Conservation (phyloP, 257 asterid species). For the Penstemon barbatus region DNA sequence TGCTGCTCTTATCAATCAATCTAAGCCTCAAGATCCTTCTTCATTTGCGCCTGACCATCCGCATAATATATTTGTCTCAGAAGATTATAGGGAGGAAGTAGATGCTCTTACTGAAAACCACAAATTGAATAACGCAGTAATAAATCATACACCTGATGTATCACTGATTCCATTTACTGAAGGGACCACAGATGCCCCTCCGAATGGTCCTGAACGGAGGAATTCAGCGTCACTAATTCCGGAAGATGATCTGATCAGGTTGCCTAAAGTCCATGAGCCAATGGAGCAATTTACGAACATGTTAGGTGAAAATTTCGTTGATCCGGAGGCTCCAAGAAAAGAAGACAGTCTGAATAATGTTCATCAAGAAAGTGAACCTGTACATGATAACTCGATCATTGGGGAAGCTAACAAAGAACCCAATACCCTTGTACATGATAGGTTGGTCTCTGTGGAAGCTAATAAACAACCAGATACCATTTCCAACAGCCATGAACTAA, state of each 20-base stretch:
- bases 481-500: conserved; percentile 36
- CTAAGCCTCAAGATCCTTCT: conserved; percentile 65
- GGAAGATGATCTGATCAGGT: conserved; percentile 25
- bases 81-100: conserved; percentile 37
- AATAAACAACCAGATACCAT: conserved; percentile 54
- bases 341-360: conserved; percentile 19
- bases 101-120: conserved; percentile 37
- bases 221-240: conserved; percentile 32
- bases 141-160: conserved; percentile 36
- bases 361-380: conserved; percentile 33
- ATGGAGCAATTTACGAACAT: conserved; percentile 32
- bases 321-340: conserved; percentile 38
- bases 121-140: conserved; percentile 20
- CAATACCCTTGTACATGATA: conserved; percentile 32
- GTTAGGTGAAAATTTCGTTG: conserved; percentile 27
- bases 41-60: conserved; percentile 41
- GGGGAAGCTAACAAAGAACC: conserved; percentile 25
- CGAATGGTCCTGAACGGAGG: conserved; percentile 30
- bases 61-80: conserved; percentile 41
- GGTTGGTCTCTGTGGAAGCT: conserved; percentile 39
- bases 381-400: conserved; percentile 29
- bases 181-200: conserved; percentile 32
- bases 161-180: conserved; percentile 33
- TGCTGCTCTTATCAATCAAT: conserved; percentile 83
- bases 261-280: conserved; percentile 32